These are phyloP conservation scores for Zalaria obscura DNA, from an alignment of 2,329 filamentous ascomycete species.

Conservation along the genomic window DNA sequence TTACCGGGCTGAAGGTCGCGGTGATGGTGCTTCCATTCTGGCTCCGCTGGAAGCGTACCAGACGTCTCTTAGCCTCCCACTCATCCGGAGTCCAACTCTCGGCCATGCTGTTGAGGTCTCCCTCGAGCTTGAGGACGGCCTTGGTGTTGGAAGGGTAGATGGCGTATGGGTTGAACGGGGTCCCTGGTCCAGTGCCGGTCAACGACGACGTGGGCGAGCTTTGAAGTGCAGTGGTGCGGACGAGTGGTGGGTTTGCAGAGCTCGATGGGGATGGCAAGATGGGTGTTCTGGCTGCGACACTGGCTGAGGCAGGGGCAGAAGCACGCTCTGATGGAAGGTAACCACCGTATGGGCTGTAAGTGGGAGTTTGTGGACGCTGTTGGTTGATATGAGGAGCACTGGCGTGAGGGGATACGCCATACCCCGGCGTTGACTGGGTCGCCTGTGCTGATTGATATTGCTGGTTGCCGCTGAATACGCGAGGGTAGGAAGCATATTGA, in stretches of 20 bases:
- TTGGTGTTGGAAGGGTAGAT: constrained; percentile 60
- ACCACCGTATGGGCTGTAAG: constrained; percentile 26
- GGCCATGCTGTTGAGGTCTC: constrained; percentile 73
- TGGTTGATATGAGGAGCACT: constrained; percentile 3
- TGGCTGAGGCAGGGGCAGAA: constrained; percentile 8
- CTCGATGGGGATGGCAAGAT: constrained; percentile 31
- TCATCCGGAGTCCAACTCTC: constrained; percentile 75
- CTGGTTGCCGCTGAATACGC: constrained; percentile 24
- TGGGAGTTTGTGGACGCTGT: constrained; percentile 4
- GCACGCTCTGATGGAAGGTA: constrained; percentile 28
- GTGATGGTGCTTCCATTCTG: constrained; percentile 73
- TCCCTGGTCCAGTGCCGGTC: constrained; percentile 27
- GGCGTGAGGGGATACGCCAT: constrained; percentile 2
- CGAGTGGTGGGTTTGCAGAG: constrained; percentile 42
- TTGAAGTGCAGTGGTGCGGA: constrained; percentile 53
- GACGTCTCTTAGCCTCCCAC: constrained; percentile 59
- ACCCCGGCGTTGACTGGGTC: constrained; percentile 5
- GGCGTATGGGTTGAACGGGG: constrained; percentile 61
- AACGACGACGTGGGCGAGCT: constrained; percentile 35
- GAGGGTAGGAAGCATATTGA: constrained; percentile 11
- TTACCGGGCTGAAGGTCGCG: constrained; percentile 64
- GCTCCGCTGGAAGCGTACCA: constrained; percentile 76
- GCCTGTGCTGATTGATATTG: constrained; percentile 11
- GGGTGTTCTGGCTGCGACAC: constrained; percentile 16
- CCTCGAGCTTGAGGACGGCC: constrained; percentile 70